A percentile compares a stretch with the other conserved stretches of the same genome.
Conservation (phyloP, 169 alveolate genomes). For the Cyclospora cayetanensis region DNA sequence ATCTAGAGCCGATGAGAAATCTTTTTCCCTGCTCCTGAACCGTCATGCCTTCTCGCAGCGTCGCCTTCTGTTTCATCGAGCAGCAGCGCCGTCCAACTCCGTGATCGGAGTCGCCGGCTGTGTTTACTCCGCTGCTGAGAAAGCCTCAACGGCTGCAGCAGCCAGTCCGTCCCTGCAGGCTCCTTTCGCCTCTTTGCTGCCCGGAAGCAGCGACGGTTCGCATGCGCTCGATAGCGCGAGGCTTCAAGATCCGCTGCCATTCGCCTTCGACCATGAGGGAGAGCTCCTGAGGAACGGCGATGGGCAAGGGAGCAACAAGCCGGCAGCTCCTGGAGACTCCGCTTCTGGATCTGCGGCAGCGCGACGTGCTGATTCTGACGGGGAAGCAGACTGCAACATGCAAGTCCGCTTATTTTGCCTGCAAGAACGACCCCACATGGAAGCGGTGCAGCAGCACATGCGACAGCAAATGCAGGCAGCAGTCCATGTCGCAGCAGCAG, state of each 20-base stretch:
- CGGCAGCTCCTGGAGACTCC: background rate
- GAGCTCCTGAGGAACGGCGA: background rate
- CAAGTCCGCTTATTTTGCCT: background rate
- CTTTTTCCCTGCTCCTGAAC: background rate
- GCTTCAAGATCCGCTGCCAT: background rate
- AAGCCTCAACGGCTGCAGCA: background rate
- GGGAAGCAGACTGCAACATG: background rate
- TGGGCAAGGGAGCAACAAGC: background rate
- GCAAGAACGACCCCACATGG: background rate
- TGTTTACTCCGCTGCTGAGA: background rate
- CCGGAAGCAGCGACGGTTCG: background rate
- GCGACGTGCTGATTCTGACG: too few relatives aligned
- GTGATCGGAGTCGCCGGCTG: background rate
- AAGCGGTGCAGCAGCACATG: background rate
- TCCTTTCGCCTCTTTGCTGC: too few relatives aligned
- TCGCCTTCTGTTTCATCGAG: background rate
- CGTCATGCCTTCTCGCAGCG: background rate
- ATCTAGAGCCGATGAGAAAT: background rate
- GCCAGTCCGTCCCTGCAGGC: background rate
- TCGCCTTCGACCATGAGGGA: background rate
- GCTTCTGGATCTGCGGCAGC: background rate
- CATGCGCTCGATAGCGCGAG: background rate
- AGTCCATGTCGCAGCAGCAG: background rate
- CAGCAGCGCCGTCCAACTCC: background rate
- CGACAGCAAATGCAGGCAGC: background rate